Evolutionary conservation across 208 protist species (phyloP).

Genomic region (Crithidia brevicula): DNA sequence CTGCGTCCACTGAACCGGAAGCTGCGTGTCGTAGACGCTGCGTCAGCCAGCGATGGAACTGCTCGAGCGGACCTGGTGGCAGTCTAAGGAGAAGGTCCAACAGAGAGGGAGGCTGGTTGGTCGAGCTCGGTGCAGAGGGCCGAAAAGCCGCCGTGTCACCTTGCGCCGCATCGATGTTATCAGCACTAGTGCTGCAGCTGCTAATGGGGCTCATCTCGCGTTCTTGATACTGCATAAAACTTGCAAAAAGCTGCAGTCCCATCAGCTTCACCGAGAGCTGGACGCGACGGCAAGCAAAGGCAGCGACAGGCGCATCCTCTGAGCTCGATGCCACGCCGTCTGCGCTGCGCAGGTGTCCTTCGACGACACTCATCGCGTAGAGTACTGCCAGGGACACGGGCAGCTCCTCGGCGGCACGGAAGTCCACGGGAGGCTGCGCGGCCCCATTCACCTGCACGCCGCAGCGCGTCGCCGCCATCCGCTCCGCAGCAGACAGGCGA

Average conservation of each 20-base stretch:
- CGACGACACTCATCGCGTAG: conserved; percentile 34
- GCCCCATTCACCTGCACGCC: conserved; percentile 13
- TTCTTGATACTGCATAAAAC: conserved; percentile 12
- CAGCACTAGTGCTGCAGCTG: conserved; percentile 11
- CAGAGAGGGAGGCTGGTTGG: neutral
- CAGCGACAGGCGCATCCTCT: neutral
- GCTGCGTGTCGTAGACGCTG: neutral
- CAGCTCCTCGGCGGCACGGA: conserved; percentile 22
- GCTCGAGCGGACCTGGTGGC: conserved; percentile 3
- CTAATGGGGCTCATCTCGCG: conserved; percentile 2
- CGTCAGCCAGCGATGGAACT: conserved; percentile 15
- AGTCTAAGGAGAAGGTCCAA: neutral
- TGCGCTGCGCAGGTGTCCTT: conserved; percentile 37
- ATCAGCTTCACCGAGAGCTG: conserved; percentile 31
- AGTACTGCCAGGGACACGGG: conserved; percentile 18
- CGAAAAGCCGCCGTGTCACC: neutral
- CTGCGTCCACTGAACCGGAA: neutral
- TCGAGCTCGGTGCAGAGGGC: neutral
- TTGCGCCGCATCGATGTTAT: neutral
- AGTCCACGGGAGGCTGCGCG: conserved; percentile 21
- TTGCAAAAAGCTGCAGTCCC: conserved; percentile 19
- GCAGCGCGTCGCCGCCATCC: conserved; percentile 10
- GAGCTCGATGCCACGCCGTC: neutral
- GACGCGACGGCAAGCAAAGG: conserved; percentile 7
- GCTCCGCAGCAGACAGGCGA: conserved; percentile 28